A percentile compares a stretch with the other conserved stretches of the same genome.
Conservation (phyloP, 2,329 filamentous ascomycete genomes). For the Xylaria sp. region DNA sequence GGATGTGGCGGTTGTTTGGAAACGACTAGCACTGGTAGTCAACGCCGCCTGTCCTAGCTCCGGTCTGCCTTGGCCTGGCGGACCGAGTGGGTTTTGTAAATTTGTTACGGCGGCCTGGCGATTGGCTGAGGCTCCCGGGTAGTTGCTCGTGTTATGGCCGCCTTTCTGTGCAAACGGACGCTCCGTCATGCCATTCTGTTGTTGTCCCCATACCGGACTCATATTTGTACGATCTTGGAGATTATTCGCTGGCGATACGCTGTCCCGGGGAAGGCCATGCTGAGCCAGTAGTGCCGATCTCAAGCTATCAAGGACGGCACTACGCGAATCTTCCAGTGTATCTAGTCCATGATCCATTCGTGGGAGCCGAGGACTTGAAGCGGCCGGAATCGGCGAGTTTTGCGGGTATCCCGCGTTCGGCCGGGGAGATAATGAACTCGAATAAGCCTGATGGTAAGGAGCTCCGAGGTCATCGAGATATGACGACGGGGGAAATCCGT, state of each 20-base stretch:
- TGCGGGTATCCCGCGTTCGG: slow-evolving; percentile 19
- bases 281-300: slow-evolving; percentile 45
- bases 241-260: slow-evolving; percentile 28
- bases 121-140: slow-evolving; percentile 39
- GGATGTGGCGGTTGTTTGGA: slow-evolving; percentile 25
- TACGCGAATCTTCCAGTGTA: slow-evolving; percentile 41
- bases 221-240: slow-evolving; percentile 21
- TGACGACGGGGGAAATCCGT: slow-evolving; percentile 42
- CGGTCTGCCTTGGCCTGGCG: slow-evolving; percentile 34
- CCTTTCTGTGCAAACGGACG: slow-evolving; percentile 8
- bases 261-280: slow-evolving; percentile 40
- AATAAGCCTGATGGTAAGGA: slow-evolving; percentile 29
- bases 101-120: slow-evolving; percentile 25
- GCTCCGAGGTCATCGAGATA: slow-evolving; percentile 40
- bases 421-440: slow-evolving; percentile 21
- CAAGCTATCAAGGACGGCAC: slow-evolving; percentile 46
- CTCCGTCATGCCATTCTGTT: slow-evolving; percentile 25
- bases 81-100: slow-evolving; percentile 37
- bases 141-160: slow-evolving; percentile 24
- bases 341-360: slow-evolving; percentile 28
- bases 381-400: slow-evolving; percentile 7
- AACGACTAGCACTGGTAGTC: slow-evolving; percentile 4
- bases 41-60: slow-evolving; percentile 18
- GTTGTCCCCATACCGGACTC: slow-evolving; percentile 34
- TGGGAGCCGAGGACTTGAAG: slow-evolving; percentile 27